phyloP scores from a whole-genome alignment of 2,329 filamentous ascomycete genomes.

The Calonectria pteridis region DNA sequence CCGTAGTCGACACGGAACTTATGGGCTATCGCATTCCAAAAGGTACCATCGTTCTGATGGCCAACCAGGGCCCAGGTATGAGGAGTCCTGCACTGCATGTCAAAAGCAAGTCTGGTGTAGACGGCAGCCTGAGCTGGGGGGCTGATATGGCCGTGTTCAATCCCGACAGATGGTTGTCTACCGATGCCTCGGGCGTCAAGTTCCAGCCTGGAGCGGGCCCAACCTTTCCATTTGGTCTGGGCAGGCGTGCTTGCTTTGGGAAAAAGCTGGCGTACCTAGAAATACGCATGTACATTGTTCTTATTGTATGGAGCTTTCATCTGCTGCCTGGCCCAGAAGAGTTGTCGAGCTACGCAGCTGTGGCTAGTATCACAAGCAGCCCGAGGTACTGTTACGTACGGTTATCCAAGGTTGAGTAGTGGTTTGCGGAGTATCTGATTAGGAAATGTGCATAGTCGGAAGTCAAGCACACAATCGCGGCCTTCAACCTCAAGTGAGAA shows the following conservation, averaged over 20 bases:
- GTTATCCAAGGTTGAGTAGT: background rate
- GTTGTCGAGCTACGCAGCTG: background rate
- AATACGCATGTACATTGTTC: background rate
- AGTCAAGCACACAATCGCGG: no score
- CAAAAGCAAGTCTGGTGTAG: background rate
- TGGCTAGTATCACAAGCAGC: background rate
- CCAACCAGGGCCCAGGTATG: background rate
- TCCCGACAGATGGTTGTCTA: background rate
- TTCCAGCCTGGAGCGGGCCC: background rate
- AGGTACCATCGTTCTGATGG: background rate
- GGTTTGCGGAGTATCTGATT: background rate
- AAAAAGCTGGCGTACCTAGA: background rate
- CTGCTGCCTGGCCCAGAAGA: background rate
- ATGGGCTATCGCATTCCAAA: background rate
- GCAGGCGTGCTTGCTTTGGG: background rate
- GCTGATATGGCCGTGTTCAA: background rate
- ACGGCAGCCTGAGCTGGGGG: background rate
- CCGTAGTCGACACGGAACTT: background rate
- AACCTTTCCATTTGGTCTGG: background rate
- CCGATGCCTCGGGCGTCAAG: background rate
- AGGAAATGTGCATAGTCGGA: accelerated
- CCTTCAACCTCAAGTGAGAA: no score
- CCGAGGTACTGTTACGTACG: background rate
- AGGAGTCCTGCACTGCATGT: background rate
- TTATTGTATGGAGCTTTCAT: background rate